phyloP scores from a whole-genome alignment of 345 rosid genomes.

The Hibiscus trionum region DNA sequence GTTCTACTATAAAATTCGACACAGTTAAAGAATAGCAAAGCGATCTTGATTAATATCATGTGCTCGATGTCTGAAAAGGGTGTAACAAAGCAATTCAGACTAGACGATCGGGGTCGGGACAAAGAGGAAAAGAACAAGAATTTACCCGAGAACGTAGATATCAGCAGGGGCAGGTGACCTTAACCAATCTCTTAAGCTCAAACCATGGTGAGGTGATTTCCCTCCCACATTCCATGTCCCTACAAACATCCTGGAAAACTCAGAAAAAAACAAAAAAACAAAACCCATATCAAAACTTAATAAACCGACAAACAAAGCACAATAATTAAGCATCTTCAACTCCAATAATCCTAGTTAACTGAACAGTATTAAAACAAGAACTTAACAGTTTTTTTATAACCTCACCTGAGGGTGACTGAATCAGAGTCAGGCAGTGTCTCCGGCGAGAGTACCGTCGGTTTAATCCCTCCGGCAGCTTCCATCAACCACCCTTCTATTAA shows the following conservation, averaged over 20 bases:
- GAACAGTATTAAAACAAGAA: not conserved
- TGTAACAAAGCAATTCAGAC: no score
- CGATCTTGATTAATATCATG: no score
- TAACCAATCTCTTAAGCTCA: conserved; percentile 65
- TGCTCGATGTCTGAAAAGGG: no score
- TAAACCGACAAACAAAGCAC: not conserved
- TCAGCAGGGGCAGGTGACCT: conserved; percentile 48
- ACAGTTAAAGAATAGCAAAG: no score
- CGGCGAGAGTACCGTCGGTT: conserved; percentile 17
- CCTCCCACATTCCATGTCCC: conserved; percentile 97
- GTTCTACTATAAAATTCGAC: no score
- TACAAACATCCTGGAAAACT: conserved; percentile 56
- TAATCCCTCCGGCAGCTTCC: conserved; percentile 26
- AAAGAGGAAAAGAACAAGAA: not conserved
- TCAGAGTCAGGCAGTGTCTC: conserved; percentile 25
- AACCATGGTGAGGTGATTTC: conserved; percentile 54
- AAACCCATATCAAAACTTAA: not conserved
- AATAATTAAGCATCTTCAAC: not conserved
- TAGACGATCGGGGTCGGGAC: not conserved
- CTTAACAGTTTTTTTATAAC: not conserved
- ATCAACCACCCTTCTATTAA: conserved; percentile 35
- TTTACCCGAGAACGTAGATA: conserved; percentile 76
- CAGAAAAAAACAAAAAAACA: not conserved
- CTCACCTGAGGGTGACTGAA: conserved; percentile 53
- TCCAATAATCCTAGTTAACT: not conserved